These are phyloP conservation scores for Bipolaris bicolor DNA, from an alignment of 2,329 filamentous ascomycete species.

Conservation along the genomic window DNA sequence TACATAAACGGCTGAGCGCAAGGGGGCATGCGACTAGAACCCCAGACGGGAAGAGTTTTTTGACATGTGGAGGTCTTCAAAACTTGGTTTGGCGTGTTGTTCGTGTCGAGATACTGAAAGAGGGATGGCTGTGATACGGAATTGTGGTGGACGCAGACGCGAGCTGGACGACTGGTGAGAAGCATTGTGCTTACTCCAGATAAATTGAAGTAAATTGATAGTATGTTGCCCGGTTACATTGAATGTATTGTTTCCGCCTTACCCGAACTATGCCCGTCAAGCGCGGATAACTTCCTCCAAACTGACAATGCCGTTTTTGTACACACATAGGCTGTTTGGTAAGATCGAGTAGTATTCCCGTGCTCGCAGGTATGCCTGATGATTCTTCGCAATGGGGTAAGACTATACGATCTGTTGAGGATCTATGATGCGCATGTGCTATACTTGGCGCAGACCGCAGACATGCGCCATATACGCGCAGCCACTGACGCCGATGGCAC, in stretches of 20 bases:
- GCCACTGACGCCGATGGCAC: constrained; percentile 1
- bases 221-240: not conserved
- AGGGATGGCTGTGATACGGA: not conserved
- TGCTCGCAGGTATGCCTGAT: not conserved
- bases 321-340: not conserved
- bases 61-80: not conserved
- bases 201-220: not conserved
- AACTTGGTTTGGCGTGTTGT: not conserved
- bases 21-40: not conserved
- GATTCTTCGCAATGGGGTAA: not conserved
- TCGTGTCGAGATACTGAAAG: not conserved
- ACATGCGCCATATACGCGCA: constrained; percentile 4
- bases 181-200: not conserved
- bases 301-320: not conserved
- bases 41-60: not conserved
- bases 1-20: not conserved
- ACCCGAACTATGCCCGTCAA: not conserved
- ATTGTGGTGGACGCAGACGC: not conserved
- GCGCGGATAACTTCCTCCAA: not conserved
- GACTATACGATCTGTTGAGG: constrained; percentile 4
- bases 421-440: not conserved
- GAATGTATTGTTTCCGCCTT: not conserved
- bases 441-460: constrained; percentile 5
- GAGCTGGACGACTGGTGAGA: no score
- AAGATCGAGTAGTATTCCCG: not conserved